Evolutionary conservation across 2,329 filamentous ascomycete genomes (phyloP), one percentile per base, ranked within the genome.

Genomic region (Pyrenochaeta sp.): DNA sequence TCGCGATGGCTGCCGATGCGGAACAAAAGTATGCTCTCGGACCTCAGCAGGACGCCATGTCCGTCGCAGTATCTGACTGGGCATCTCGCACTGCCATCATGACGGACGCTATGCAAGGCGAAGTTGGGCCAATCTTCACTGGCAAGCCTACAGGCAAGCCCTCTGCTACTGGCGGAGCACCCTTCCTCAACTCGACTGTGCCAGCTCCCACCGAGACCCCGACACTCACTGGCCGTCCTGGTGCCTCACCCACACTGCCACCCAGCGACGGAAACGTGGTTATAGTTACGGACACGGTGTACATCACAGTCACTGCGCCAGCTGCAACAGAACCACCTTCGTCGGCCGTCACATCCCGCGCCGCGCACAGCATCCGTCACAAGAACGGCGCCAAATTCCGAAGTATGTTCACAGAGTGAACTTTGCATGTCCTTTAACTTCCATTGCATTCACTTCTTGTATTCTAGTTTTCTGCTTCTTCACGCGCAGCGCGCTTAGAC

Each of bases 1-100:
- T 69, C 7, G 67, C 66, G 2, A 50, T 71, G 54, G 58, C 64
- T 28, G 46, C 61, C 8, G 52, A 57, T 3, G 55, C 68, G 12
- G 59, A 68, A 32, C 30, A 55, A 5, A 59, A 67, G 52, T 69
- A 58, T 43, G 61, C 62, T 27, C 66, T 78, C 39, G 73, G 61
- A 24, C 52, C 55, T 13, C 80, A 81, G 64, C 79, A 81, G 51
- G 80, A 82, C 58, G 78, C 78, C 10, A 77, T 78, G 65, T 68
- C 73, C 15, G 64, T 63, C 7, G 81, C 81, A 15, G 77, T 80
- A 13, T 51, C 62, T 7, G 70, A 75, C 68, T 83, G 73, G 60
- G 68, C 73, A 12, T 74, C 72, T 3, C 78, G 81, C 49, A 80
- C 75, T 6, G 81, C 81, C 7, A 53, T 75, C 50, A 75, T 72